Evolutionary conservation across 768 basidiomycete genomes (phyloP), one percentile per base, ranked within the genome.

Genomic region (Mycena capillaripes): DNA sequence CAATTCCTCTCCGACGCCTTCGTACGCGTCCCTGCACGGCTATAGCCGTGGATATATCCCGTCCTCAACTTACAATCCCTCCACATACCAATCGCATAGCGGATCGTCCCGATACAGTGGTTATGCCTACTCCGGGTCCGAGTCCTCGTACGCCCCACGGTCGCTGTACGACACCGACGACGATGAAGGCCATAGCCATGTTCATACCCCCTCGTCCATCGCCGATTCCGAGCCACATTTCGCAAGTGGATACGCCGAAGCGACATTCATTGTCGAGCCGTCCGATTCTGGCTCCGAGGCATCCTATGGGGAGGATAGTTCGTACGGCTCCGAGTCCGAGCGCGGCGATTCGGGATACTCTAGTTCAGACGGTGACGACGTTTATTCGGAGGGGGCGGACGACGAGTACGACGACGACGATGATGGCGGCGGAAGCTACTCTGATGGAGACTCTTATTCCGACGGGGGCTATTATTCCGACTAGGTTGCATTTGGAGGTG

Each of bases 241-340:
- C 30, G 29, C 27, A 12, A 52, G 70, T 29, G 64, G 70, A 32
- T 71, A 66, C 12, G 58, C 52, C 7, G 70, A 71, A 50, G 30
- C 50, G 25, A 55, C 57, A 4, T 71, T 66, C 32, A 23, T 71
- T 19, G 23, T 71, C 12, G 64, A 71, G 52, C 70, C 70, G 8
- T 71, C 70, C 6, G 70, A 71, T 34, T 66, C 70, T 38, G 70
- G 70, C 11, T 71, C 70, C 32, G 70, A 66, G 48, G 48, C 57
- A 17, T 60, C 56, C 17, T 66, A 62, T 48, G 58, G 57, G 58
- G 61, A 40, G 12, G 55, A 57, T 42, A 50, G 55, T 48, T 58
- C 57, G 19, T 66, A 66, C 64, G 64, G 50, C 34, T 70, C 52
- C 9, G 69, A 48, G 17, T 63, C 27, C 2, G 69, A 58, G 50